A percentile compares a stretch with the other conserved stretches of the same genome.
Evolutionary conservation across 2,329 filamentous ascomycete genomes (phyloP).

Genomic region (Shiraia sp.): DNA sequence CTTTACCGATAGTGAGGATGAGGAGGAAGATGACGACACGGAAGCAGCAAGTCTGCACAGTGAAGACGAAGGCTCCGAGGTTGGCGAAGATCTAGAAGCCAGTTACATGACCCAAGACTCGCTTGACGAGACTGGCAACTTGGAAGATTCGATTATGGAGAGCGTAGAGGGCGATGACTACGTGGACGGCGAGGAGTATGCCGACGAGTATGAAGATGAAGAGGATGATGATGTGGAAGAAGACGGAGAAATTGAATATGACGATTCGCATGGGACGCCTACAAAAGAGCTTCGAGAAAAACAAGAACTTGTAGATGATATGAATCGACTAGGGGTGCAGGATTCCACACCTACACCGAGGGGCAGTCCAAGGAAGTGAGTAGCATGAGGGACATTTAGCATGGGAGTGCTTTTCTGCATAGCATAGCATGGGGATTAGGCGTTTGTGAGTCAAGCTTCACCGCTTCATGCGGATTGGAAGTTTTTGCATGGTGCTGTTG

Average conservation of each 20-base stretch:
- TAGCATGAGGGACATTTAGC: not conserved
- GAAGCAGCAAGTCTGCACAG: slow-evolving; percentile 48
- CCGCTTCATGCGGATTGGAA: too few species aligned
- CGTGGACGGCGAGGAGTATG: slow-evolving; percentile 25
- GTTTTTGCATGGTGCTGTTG: too few species aligned
- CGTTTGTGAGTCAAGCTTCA: too few species aligned
- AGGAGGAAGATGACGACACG: slow-evolving; percentile 45
- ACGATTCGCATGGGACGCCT: slow-evolving; percentile 24
- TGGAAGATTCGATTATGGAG: slow-evolving; percentile 56
- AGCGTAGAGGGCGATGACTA: slow-evolving; percentile 50
- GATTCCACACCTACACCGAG: slow-evolving; percentile 28
- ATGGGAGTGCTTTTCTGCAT: slow-evolving; percentile 4
- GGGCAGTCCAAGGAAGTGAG: slow-evolving; percentile 13
- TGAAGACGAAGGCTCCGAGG: slow-evolving; percentile 56
- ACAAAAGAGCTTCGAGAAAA: too few species aligned
- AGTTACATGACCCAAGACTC: slow-evolving; percentile 61
- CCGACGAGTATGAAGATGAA: slow-evolving; percentile 23
- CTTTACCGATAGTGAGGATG: slow-evolving; percentile 79
- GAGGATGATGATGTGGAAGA: slow-evolving; percentile 30
- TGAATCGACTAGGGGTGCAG: slow-evolving; percentile 17
- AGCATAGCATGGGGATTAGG: slow-evolving; percentile 17
- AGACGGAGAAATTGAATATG: slow-evolving; percentile 15
- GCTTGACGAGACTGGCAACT: slow-evolving; percentile 50
- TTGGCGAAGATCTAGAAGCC: slow-evolving; percentile 55
- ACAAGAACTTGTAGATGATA: slow-evolving; percentile 4